A percentile compares a stretch with the other conserved stretches of the same genome.
Conservation (phyloP, 2,329 filamentous ascomycete genomes). For the Botrytis elliptica region DNA sequence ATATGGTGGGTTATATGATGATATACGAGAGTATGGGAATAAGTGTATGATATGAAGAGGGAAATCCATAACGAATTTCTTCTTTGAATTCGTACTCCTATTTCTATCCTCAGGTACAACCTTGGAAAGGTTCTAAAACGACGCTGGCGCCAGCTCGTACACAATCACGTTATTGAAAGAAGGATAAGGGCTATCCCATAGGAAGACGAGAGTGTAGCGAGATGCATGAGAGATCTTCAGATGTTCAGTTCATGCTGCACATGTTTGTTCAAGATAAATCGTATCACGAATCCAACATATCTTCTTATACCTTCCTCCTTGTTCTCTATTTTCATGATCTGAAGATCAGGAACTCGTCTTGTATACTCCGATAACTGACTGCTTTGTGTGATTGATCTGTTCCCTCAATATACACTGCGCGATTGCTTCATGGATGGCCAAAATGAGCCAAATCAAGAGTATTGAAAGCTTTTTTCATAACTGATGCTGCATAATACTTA, state of each 20-base stretch:
- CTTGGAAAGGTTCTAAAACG: neutral
- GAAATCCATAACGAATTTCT: neutral
- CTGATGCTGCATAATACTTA: neutral
- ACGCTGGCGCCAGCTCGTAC: neutral
- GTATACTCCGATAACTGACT: neutral
- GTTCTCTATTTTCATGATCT: neutral
- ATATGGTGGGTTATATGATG: no score
- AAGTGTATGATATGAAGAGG: no score
- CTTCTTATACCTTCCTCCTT: neutral
- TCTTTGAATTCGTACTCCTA: neutral
- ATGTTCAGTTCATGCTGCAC: neutral
- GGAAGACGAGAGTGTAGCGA: neutral
- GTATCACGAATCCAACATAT: neutral
- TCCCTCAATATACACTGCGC: neutral
- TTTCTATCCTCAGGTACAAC: neutral
- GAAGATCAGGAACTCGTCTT: neutral
- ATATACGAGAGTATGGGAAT: no score
- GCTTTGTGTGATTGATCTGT: no score
- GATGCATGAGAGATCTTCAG: neutral
- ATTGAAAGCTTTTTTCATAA: neutral
- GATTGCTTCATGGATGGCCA: neutral
- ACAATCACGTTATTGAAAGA: neutral
- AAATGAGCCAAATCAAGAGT: neutral
- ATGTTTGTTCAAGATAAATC: neutral
- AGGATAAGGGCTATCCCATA: neutral